Base-by-base conservation (phyloP, 768 basidiomycete species). In the Sarcomyxa edulis region DNA sequence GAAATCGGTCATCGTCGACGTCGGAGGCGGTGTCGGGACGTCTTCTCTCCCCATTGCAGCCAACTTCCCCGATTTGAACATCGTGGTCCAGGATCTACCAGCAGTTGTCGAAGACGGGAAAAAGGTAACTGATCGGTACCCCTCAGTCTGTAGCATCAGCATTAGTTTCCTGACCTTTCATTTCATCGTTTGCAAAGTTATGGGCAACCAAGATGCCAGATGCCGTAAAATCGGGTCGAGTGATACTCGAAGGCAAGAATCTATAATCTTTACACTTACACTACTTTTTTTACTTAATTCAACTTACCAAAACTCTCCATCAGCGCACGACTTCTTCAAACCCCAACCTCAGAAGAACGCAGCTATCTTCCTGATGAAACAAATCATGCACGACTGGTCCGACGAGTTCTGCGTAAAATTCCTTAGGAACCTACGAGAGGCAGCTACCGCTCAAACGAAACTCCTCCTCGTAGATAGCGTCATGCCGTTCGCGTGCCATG, bases 361-460 rank as follows among this genome's bases (percentile, higher is more conserved):
- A 0, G 41, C 54, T 18, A 68, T 81, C 12, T 84, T 74, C 51
- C 48, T 82, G 7, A 50, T 83, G 14, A 69, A 78, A 30, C 69
- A 72, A 8, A 68, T 82, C 32, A 61, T 78, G 30, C 81, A 82
- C 45, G 78, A 84, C 48, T 83, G 81, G 80, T 69, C 79, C 0
- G 75, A 81, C 45, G 54, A 48, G 29, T 59, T 59, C 42, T 52
- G 51, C 15, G 34, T 51, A 31, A 61, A 59, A 29, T 66, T 73
- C 43, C 52, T 74, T 10, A 40, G 42, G 4, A 51, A 61, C 3
- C 53, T 73, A 8, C 54, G 65, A 28, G 53, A 42, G 3, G 69
- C 63, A 1, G 67, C 71, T 0, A 39, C 32, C 0, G 48, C 61
- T 0, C 30, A 50, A 2, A 72, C 70, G 9, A 64, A 51, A 19